phyloP scores from a whole-genome alignment of 1,139 yeast species.

The Yamadazyma diddensiae region DNA sequence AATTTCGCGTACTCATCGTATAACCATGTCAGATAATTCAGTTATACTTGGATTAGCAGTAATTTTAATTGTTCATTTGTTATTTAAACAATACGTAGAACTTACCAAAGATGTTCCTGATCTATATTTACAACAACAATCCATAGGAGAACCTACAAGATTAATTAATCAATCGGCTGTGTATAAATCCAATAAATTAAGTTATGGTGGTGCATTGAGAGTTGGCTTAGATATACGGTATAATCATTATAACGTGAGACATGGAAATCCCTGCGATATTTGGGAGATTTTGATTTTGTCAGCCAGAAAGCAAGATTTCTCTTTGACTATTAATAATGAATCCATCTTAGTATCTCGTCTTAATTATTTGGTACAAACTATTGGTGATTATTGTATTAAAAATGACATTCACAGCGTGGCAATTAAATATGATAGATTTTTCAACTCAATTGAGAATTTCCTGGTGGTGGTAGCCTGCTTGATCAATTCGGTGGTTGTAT shows the following conservation, averaged over 20 bases:
- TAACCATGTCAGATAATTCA: conserved; percentile 9
- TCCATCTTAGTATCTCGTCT: conserved; percentile 19
- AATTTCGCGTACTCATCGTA: background rate
- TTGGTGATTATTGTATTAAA: conserved; percentile 16
- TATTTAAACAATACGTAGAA: conserved; percentile 24
- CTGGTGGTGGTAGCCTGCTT: conserved; percentile 29
- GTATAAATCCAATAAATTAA: conserved; percentile 62
- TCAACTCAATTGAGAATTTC: conserved; percentile 19
- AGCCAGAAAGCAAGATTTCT: conserved; percentile 13
- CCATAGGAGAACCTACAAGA: conserved; percentile 55
- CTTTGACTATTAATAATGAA: conserved; percentile 17
- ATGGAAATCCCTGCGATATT: conserved; percentile 66
- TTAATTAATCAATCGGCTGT: conserved; percentile 59
- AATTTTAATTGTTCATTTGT: conserved; percentile 18
- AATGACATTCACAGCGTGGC: conserved; percentile 16
- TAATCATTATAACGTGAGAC: conserved; percentile 59
- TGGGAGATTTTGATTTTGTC: conserved; percentile 46
- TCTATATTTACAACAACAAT: conserved; percentile 57
- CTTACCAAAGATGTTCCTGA: conserved; percentile 50
- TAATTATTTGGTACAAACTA: conserved; percentile 22
- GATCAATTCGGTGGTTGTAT: conserved; percentile 23
- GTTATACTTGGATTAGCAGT: conserved; percentile 19
- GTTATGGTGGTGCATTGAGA: conserved; percentile 57
- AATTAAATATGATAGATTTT: conserved; percentile 16
- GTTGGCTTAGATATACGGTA: conserved; percentile 65